phyloP scores from a whole-genome alignment of 1,284 basidiomycete species.

The Tranzscheliella williamsii region DNA sequence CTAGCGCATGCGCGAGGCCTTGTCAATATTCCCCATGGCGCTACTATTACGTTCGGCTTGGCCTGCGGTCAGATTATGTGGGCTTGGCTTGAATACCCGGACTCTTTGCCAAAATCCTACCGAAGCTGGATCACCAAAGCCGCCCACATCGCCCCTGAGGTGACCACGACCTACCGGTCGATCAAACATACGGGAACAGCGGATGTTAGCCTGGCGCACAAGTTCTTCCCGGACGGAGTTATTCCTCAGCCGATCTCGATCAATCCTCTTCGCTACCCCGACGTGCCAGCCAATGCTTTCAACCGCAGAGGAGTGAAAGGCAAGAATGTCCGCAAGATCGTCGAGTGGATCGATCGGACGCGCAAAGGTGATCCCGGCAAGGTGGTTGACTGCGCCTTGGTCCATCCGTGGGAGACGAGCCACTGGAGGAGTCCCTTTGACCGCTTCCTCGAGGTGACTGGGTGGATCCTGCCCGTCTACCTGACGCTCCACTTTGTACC shows the following conservation, averaged over 20 bases:
- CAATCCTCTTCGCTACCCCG: conserved; percentile 40
- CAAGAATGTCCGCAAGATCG: conserved; percentile 41
- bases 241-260: conserved; percentile 47
- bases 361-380: conserved; percentile 27
- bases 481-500: conserved; percentile 89
- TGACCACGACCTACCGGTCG: conserved; percentile 16
- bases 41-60: conserved; percentile 78
- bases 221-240: conserved; percentile 47
- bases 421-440: conserved; percentile 73
- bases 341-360: conserved; percentile 45
- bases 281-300: conserved; percentile 35
- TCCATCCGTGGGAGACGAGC: conserved; percentile 78
- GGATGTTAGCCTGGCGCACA: conserved; percentile 21
- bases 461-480: conserved; percentile 77
- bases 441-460: conserved; percentile 79
- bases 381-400: conserved; percentile 59
- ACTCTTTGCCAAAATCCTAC: conserved; percentile 48
- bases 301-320: conserved; percentile 50
- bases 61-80: conserved; percentile 82
- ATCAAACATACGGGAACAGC: conserved; percentile 15
- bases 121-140: conserved; percentile 56
- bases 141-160: conserved; percentile 37
- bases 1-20: conserved; percentile 69
- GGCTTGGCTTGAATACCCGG: conserved; percentile 69
- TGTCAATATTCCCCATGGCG: conserved; percentile 77